Conservation (phyloP, 805 yeast species). For the Zygoascus biomembranicola region DNA sequence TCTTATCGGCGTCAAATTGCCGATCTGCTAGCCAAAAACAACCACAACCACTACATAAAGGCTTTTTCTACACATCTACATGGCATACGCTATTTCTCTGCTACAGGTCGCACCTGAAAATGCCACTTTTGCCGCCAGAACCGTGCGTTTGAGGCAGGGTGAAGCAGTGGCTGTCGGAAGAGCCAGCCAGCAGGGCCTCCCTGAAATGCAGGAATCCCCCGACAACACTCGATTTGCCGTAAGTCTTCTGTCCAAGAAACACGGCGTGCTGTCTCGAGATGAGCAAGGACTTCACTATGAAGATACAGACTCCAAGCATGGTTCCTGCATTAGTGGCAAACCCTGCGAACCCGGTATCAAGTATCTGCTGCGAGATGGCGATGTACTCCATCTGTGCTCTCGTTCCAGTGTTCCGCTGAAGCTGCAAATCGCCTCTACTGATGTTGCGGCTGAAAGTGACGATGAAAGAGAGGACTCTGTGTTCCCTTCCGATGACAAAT, state of each 20-base stretch:
- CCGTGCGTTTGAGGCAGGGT: neutral
- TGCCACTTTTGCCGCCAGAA: neutral
- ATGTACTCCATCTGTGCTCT: neutral
- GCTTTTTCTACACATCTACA: neutral
- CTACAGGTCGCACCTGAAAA: neutral
- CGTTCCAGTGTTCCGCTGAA: neutral
- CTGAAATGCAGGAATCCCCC: neutral
- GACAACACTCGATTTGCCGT: neutral
- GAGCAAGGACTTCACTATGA: neutral
- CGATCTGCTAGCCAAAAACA: neutral
- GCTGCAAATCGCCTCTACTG: neutral
- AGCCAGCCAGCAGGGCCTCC: neutral
- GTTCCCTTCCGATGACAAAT: neutral
- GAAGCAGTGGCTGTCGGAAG: neutral
- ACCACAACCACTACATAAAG: neutral
- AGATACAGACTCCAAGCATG: slow-evolving; percentile 2
- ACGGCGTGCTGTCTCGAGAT: neutral
- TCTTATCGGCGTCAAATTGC: neutral
- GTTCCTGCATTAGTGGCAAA: slow-evolving; percentile 1
- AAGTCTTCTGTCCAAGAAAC: neutral
- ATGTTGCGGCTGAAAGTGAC: neutral
- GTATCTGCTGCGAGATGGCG: neutral
- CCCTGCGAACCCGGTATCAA: neutral
- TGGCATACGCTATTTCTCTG: neutral
- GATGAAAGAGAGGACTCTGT: neutral